Evolutionary conservation across 192 early-diverging fungal genomes (phyloP), one percentile per base, ranked within the genome.

Genomic region (Mortierella claussenii): DNA sequence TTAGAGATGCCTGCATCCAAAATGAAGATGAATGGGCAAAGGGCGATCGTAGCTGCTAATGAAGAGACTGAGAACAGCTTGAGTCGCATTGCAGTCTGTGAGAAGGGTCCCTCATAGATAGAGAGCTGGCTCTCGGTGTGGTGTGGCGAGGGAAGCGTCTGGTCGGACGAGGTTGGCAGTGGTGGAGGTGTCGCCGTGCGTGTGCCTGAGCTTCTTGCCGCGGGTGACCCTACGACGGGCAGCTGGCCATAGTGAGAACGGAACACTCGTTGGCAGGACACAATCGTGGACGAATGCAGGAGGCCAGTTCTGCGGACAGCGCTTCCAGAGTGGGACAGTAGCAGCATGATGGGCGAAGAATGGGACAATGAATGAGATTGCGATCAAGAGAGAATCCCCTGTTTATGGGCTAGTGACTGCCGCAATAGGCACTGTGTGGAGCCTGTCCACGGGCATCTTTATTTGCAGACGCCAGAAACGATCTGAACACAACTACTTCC

Each of bases 11-110:
- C 79, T 17, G 82, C 81, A 51, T 88, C 81, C 28, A 85, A 47
- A 24, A 81, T 50, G 61, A 84, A 86, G 23, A 88, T 69, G 61
- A 86, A 81, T 23, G 86, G 86, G 26, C 81, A 84, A 9, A 86
- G 76, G 21, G 79, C 84, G 31, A 79, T 46, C 13, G 82, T 84
- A 15, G 82, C 67, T 13, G 69, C 82, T 43, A 88, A 69, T 17
- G 86, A 86, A 2, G 80, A 76, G 31, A 88, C 68, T 2, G 86
- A 88, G 60, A 88, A 86, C 20, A 86, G 60, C 49, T 88, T 88
- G n/a, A 88, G 68, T 11, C 78, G 70, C 45, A 79, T 82, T 1
- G 84, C 84, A 12, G 83, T 83, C 42, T 71, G 75, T 13, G 84
- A 78, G 10, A 83, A 73, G 33, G 86, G 86, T 21, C 86, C 86